phyloP scores from a whole-genome alignment of 352 stramenopile species.

The Pythium aristosporum region DNA sequence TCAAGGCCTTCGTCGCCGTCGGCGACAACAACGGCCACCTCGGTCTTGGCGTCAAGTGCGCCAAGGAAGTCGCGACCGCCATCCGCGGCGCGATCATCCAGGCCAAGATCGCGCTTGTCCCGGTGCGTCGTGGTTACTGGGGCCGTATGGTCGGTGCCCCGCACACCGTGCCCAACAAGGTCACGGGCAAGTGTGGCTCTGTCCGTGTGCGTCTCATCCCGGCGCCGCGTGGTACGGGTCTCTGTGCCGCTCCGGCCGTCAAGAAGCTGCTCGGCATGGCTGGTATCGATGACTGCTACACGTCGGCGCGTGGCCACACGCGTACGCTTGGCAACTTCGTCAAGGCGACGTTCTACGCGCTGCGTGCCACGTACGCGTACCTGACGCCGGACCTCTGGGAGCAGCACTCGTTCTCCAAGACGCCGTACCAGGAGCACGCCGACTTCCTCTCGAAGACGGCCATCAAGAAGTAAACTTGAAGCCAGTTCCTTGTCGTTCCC shows the following conservation, averaged over 20 bases:
- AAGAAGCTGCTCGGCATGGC: constrained; percentile 99
- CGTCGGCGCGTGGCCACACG: constrained; percentile 95
- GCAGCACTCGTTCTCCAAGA: constrained; percentile 91
- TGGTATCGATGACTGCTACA: constrained; percentile 98
- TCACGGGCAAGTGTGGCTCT: constrained; percentile 99
- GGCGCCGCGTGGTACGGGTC: constrained; percentile 98
- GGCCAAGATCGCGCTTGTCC: constrained; percentile 98
- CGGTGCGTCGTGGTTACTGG: constrained; percentile 99
- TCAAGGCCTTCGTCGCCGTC: constrained; percentile 99
- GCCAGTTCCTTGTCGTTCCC: constrained; percentile 24
- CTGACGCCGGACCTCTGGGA: constrained; percentile 99
- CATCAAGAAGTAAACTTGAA: constrained; percentile 83
- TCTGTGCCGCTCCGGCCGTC: constrained; percentile 97
- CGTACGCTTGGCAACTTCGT: constrained; percentile 99
- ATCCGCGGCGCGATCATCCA: constrained; percentile 99
- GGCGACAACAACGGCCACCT: constrained; percentile 99
- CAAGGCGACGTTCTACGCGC: constrained; percentile 99
- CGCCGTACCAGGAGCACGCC: constrained; percentile 99
- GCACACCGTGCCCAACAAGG: constrained; percentile 98
- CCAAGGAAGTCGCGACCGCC: constrained; percentile 98
- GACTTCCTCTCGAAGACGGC: constrained; percentile 98
- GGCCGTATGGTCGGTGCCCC: constrained; percentile 92
- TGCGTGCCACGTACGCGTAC: constrained; percentile 98
- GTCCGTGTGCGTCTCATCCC: constrained; percentile 99
- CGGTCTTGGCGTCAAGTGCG: constrained; percentile 99